Evolutionary conservation across 2,329 filamentous ascomycete species (phyloP).

Genomic region (Fusarium drepaniforme): DNA sequence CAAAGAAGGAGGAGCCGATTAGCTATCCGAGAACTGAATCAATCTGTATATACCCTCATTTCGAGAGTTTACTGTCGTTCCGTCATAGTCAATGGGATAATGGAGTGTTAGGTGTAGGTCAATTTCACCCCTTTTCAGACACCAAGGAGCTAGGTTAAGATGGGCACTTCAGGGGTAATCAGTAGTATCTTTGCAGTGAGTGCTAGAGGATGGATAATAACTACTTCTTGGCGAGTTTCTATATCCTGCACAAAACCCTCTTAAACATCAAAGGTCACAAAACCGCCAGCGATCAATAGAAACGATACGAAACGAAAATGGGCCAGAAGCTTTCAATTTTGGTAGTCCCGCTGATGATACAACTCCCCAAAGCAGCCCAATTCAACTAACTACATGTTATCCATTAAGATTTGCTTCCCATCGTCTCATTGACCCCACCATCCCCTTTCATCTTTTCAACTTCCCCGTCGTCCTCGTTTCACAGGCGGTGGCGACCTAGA

Average conservation of each 20-base stretch:
- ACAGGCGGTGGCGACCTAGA: slow-evolving; percentile 48
- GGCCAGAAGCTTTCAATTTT: slow-evolving; percentile 40
- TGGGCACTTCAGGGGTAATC: neutral
- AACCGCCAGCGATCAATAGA: neutral
- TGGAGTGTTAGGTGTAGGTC: neutral
- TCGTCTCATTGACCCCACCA: neutral
- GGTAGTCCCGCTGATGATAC: slow-evolving; percentile 38
- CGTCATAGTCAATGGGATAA: neutral
- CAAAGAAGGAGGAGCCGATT: neutral
- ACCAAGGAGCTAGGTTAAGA: neutral
- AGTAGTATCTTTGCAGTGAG: neutral
- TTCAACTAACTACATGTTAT: slow-evolving; percentile 34
- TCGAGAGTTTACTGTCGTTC: neutral
- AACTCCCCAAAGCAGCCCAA: slow-evolving; percentile 25
- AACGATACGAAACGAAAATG: slow-evolving; percentile 10
- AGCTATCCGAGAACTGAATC: too few relatives aligned
- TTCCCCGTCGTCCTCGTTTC: slow-evolving; percentile 48
- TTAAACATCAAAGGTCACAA: neutral
- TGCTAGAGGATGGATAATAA: neutral
- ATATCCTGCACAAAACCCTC: neutral
- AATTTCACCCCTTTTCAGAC: neutral
- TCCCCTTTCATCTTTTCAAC: slow-evolving; percentile 26
- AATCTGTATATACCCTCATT: neutral
- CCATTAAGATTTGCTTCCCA: slow-evolving; percentile 16
- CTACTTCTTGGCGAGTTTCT: neutral